These are phyloP conservation scores for Ophiosphaerella herpotricha DNA, from an alignment of 2,329 filamentous ascomycete species.

Conservation along the genomic window DNA sequence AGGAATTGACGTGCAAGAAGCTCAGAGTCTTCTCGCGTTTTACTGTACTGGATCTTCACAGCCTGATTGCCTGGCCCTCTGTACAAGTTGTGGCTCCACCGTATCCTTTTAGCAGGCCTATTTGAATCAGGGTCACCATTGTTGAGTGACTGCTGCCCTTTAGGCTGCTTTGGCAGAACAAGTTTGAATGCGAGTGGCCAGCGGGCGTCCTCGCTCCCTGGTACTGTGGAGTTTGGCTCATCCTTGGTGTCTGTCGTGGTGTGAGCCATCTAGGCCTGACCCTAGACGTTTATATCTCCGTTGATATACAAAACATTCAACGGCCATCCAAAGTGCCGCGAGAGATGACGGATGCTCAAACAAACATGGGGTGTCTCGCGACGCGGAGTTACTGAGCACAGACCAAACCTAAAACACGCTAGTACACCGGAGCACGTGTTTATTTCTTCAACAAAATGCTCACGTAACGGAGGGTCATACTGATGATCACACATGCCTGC, in stretches of 20 bases:
- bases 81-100: constrained; percentile 73
- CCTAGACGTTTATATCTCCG: not conserved
- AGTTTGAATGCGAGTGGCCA: constrained; percentile 29
- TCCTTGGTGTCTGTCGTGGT: not conserved
- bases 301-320: not conserved
- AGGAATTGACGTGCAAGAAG: constrained; percentile 68
- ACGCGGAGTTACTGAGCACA: not conserved
- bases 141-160: constrained; percentile 9
- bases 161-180: constrained; percentile 11
- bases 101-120: constrained; percentile 36
- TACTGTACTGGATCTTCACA: constrained; percentile 79
- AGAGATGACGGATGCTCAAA: too few species aligned
- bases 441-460: too few species aligned
- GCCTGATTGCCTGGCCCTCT: constrained; percentile 58
- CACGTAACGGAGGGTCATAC: too few species aligned
- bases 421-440: not conserved
- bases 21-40: constrained; percentile 69
- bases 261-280: too few species aligned
- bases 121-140: constrained; percentile 9
- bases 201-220: not conserved
- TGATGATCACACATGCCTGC: too few species aligned
- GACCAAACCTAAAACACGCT: not conserved
- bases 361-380: not conserved
- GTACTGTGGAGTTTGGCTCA: not conserved
- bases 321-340: too few species aligned